These are phyloP conservation scores for Thielaviopsis ethacetica DNA, from an alignment of 2,329 filamentous ascomycete genomes.

Conservation along the genomic window DNA sequence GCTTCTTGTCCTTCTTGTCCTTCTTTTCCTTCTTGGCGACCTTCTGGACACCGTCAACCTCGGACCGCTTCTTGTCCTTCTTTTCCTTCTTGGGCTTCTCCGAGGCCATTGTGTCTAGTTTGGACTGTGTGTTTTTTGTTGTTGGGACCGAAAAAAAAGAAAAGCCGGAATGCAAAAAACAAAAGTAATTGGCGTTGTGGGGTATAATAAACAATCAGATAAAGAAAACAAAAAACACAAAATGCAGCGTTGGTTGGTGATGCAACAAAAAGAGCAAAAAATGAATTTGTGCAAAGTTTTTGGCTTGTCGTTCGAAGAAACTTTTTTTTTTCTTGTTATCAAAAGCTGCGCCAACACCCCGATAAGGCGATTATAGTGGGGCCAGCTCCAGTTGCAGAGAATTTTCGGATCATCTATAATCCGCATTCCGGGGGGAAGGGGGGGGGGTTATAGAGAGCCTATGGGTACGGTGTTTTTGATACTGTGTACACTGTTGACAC, in stretches of 20 bases:
- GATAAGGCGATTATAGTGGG: slow-evolving; percentile 12
- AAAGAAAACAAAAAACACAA: background rate
- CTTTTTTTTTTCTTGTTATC: slow-evolving; percentile 12
- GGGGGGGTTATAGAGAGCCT: too few relatives aligned
- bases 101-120: slow-evolving; percentile 25
- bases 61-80: slow-evolving; percentile 42
- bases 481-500: background rate
- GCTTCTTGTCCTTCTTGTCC: slow-evolving; percentile 39
- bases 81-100: slow-evolving; percentile 33
- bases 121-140: background rate
- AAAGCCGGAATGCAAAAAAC: background rate
- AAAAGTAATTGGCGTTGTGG: background rate
- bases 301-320: slow-evolving; percentile 2
- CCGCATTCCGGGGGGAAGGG: background rate
- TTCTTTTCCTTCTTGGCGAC: slow-evolving; percentile 46
- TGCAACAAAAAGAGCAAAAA: background rate
- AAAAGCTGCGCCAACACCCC: slow-evolving; percentile 8
- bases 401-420: slow-evolving; percentile 4
- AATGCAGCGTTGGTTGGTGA: background rate
- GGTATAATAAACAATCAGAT: slow-evolving; percentile 1
- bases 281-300: background rate
- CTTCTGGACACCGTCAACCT: slow-evolving; percentile 39
- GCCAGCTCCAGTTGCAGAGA: slow-evolving; percentile 6
- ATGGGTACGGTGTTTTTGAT: background rate
- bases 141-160: slow-evolving; percentile 11